Percentiles rank a stretch among this genome's conserved stretches.
Conservation (phyloP, 768 basidiomycete genomes). For the Phlebiopsis flavidoalba region DNA sequence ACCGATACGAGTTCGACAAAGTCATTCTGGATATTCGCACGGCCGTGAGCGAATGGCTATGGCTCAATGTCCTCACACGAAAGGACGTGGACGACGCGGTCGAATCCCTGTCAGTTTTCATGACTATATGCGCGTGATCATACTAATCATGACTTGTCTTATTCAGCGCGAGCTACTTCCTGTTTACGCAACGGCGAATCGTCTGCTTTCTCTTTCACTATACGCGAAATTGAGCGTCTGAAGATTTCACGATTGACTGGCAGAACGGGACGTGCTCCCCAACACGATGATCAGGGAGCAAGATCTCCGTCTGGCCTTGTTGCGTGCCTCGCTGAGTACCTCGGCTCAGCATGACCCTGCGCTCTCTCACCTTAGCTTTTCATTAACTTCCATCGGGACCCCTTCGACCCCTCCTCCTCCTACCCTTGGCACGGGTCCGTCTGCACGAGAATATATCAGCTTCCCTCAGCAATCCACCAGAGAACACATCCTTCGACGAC, state of each 20-base stretch:
- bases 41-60: constrained; percentile 90
- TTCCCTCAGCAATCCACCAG: constrained; percentile 32
- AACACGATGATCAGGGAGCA: constrained; percentile 84
- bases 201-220: constrained; percentile 78
- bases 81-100: constrained; percentile 82
- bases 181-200: constrained; percentile 87
- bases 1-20: constrained; percentile 71
- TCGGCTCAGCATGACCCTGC: constrained; percentile 83
- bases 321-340: constrained; percentile 86
- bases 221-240: constrained; percentile 81
- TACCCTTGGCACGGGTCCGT: constrained; percentile 46
- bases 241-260: constrained; percentile 72
- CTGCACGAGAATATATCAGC: constrained; percentile 31
- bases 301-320: constrained; percentile 80
- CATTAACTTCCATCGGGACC: constrained; percentile 79
- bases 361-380: constrained; percentile 67
- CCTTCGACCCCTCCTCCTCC: constrained; percentile 67
- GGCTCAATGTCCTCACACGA: constrained; percentile 82
- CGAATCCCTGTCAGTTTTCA: constrained; percentile 65
- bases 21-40: constrained; percentile 71
- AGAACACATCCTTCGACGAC: constrained; percentile 57
- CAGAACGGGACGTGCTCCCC: constrained; percentile 53
- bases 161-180: constrained; percentile 77
- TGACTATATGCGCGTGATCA: constrained; percentile 1
- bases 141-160: constrained; percentile 5